phyloP scores from a whole-genome alignment of 148 eudicot species.

The Spergularia bocconei region DNA sequence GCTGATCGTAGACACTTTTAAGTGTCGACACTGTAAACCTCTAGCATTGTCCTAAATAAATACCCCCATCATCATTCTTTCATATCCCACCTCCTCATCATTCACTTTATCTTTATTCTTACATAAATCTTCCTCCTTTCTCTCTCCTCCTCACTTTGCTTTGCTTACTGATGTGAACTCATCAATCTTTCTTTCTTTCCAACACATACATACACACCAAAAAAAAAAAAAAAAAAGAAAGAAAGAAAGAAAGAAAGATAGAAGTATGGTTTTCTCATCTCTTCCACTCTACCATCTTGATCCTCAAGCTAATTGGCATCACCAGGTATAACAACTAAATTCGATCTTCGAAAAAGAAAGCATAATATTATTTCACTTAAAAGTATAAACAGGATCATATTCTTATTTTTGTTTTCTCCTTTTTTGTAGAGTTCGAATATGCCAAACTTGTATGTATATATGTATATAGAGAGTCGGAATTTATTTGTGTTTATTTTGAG shows the following conservation, averaged over 20 bases:
- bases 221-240: neutral
- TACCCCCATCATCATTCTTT: slow-evolving; percentile 12
- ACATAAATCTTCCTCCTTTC: neutral
- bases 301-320: slow-evolving; percentile 27
- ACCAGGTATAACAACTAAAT: slow-evolving; percentile 9
- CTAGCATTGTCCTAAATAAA: too few species aligned
- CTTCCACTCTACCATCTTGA: slow-evolving; percentile 30
- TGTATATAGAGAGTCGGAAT: neutral
- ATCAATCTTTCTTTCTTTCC: slow-evolving; percentile 22
- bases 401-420: neutral
- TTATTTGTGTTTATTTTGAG: neutral
- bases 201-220: neutral
- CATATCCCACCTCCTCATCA: neutral
- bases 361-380: neutral
- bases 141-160: neutral
- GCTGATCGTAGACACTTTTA: too few species aligned
- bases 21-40: too few species aligned
- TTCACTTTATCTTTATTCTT: neutral
- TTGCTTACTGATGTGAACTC: slow-evolving; percentile 15
- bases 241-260: neutral
- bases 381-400: neutral
- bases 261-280: slow-evolving; percentile 24
- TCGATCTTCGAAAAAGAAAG: neutral
- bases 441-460: neutral
- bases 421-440: slow-evolving; percentile 17